A percentile compares a stretch with the other conserved stretches of the same genome.
Conservation (phyloP, 495 filamentous ascomycete genomes). For the Daldinia grandis region DNA sequence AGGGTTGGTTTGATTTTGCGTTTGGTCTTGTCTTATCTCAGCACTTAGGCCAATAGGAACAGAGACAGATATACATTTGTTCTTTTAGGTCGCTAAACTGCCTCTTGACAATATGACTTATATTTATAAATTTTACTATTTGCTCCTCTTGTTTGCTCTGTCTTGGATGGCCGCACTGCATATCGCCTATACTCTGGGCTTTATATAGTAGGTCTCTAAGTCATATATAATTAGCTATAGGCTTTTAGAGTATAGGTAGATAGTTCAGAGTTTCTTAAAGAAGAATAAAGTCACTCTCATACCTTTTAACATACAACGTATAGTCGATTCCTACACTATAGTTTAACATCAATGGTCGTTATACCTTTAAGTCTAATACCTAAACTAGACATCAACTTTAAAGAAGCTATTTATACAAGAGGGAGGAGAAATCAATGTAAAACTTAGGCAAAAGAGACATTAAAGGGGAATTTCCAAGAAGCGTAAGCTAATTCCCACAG, state of each 20-base stretch:
- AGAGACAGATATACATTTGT: neutral
- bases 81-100: neutral
- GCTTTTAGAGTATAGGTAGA: no score
- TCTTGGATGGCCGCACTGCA: neutral
- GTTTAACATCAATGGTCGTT: neutral
- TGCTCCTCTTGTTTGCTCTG: neutral
- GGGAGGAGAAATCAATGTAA: neutral
- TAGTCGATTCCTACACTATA: neutral
- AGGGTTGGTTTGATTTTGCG: neutral
- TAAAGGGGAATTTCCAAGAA: no score
- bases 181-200: no score
- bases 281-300: no score
- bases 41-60: neutral
- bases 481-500: no score
- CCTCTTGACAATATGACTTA: neutral
- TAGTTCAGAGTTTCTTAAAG: no score
- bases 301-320: neutral
- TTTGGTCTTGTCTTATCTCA: neutral
- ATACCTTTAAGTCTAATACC: neutral
- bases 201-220: no score
- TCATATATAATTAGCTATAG: no score
- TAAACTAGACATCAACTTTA: neutral
- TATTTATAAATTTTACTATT: no score
- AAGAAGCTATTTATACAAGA: neutral
- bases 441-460: no score